Evolutionary conservation across 495 filamentous ascomycete species (phyloP).

Genomic region (Penicillium verhagenii): DNA sequence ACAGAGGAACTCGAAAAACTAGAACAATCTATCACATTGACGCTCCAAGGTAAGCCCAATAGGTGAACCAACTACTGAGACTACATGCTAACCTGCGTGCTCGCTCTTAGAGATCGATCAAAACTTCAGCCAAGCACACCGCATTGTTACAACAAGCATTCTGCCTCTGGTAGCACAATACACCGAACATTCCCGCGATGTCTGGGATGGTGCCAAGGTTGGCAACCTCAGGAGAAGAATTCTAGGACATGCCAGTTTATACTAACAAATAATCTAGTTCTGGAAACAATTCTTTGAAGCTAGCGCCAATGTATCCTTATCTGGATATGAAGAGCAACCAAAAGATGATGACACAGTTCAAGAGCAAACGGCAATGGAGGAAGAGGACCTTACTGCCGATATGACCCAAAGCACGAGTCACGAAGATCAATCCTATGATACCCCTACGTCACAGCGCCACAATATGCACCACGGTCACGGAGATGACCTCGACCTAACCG

Average conservation of each 20-base stretch:
- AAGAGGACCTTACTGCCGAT: conserved; percentile 51
- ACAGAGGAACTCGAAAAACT: conserved; percentile 96
- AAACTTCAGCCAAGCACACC: conserved; percentile 95
- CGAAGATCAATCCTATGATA: conserved; percentile 35
- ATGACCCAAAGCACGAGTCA: conserved; percentile 37
- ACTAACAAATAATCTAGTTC: conserved; percentile 56
- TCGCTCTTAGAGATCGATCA: conserved; percentile 82
- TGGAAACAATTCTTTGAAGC: conserved; percentile 99
- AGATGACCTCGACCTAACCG: conserved; percentile 50
- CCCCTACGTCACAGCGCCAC: conserved; percentile 30
- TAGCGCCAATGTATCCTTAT: conserved; percentile 94
- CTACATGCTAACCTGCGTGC: conserved; percentile 8
- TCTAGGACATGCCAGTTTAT: neutral
- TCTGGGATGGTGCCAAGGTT: conserved; percentile 95
- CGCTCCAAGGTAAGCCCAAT: conserved; percentile 71
- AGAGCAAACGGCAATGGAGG: conserved; percentile 50
- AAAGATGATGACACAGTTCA: conserved; percentile 47
- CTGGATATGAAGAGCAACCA: conserved; percentile 83
- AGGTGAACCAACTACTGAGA: conserved; percentile 17
- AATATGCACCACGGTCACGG: conserved; percentile 34
- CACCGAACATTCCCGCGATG: conserved; percentile 85
- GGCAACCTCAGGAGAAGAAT: conserved; percentile 1
- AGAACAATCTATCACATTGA: conserved; percentile 94
- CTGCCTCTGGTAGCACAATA: conserved; percentile 95
- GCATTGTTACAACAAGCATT: conserved; percentile 92